Evolutionary conservation across 1,284 basidiomycete species (phyloP).

Genomic region (Leccinum angustisporum): DNA sequence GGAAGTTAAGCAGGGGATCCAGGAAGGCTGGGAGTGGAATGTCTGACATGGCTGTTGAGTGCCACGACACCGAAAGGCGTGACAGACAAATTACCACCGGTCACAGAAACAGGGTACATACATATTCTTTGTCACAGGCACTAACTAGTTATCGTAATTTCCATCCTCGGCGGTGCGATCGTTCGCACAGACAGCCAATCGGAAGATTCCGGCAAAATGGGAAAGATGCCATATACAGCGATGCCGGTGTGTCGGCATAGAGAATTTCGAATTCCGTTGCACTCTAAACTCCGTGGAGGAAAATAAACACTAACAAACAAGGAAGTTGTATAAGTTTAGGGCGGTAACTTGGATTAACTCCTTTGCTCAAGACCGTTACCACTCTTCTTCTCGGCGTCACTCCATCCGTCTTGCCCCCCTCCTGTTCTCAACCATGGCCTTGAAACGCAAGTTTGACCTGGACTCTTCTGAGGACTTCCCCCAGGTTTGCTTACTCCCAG

Average conservation of each 20-base stretch:
- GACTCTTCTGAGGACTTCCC: conserved; percentile 54
- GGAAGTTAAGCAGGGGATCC: conserved; percentile 53
- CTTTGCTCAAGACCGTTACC: conserved; percentile 30
- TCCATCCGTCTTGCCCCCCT: conserved; percentile 25
- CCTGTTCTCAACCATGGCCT: conserved; percentile 46
- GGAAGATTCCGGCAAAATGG: conserved; percentile 22
- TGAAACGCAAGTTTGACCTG: conserved; percentile 72
- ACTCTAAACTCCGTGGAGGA: conserved; percentile 23
- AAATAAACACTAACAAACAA: conserved; percentile 31
- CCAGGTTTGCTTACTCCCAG: conserved; percentile 37
- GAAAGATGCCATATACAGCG: conserved; percentile 4
- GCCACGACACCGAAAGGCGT: conserved; percentile 25
- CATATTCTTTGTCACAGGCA: conserved; percentile 15
- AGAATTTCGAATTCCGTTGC: conserved; percentile 19
- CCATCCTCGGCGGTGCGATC: conserved; percentile 6
- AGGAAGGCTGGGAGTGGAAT: conserved; percentile 38
- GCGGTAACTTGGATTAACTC: conserved; percentile 23
- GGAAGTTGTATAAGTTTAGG: conserved; percentile 31
- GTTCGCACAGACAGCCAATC: conserved; percentile 26
- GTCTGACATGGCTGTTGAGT: conserved; percentile 24
- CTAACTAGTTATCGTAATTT: conserved; percentile 9
- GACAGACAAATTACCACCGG: conserved; percentile 14
- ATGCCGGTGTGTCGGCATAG: conserved; percentile 20
- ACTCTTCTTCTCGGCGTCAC: conserved; percentile 8
- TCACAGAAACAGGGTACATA: conserved; percentile 15